Conservation (phyloP, 768 basidiomycete genomes). For the Clavaria fumosa region DNA sequence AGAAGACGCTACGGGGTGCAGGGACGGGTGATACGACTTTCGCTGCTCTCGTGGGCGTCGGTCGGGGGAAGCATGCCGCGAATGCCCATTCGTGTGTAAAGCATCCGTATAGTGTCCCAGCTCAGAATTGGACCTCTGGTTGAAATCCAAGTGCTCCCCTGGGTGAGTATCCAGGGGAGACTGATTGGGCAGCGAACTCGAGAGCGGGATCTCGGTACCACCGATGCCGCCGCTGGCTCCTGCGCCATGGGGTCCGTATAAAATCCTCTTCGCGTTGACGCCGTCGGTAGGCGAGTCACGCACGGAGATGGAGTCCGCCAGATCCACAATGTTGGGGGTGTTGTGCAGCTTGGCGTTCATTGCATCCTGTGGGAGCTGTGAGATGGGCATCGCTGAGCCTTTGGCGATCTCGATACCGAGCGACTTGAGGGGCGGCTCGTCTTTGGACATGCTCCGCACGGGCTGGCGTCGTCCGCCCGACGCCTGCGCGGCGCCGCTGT, state of each 20-base stretch:
- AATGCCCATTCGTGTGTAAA: background rate
- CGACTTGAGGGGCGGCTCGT: slow-evolving; percentile 33
- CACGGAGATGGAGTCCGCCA: slow-evolving; percentile 26
- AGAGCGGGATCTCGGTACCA: too few species aligned
- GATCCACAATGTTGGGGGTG: slow-evolving; percentile 18
- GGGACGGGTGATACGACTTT: slow-evolving; percentile 50
- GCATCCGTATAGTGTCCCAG: slow-evolving; percentile 63
- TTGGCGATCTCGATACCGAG: slow-evolving; percentile 17
- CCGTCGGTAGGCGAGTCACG: slow-evolving; percentile 41
- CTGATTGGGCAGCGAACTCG: slow-evolving; percentile 33
- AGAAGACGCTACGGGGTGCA: slow-evolving; percentile 33
- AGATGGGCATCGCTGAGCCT: slow-evolving; percentile 37
- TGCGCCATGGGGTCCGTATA: slow-evolving; percentile 29
- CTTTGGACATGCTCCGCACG: slow-evolving; percentile 34
- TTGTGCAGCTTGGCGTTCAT: slow-evolving; percentile 47
- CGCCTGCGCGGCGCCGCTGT: slow-evolving; percentile 21
- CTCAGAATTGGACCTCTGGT: slow-evolving; percentile 62
- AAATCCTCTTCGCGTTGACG: slow-evolving; percentile 25
- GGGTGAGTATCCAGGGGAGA: slow-evolving; percentile 22
- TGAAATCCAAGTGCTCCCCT: slow-evolving; percentile 21
- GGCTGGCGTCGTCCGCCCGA: slow-evolving; percentile 21
- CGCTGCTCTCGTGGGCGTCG: slow-evolving; percentile 31
- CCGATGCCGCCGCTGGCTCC: slow-evolving; percentile 38
- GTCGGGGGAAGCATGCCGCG: slow-evolving; percentile 18
- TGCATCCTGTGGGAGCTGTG: slow-evolving; percentile 38